These are phyloP conservation scores for Fusarium sororula DNA, from an alignment of 2,329 filamentous ascomycete species.

Conservation along the genomic window DNA sequence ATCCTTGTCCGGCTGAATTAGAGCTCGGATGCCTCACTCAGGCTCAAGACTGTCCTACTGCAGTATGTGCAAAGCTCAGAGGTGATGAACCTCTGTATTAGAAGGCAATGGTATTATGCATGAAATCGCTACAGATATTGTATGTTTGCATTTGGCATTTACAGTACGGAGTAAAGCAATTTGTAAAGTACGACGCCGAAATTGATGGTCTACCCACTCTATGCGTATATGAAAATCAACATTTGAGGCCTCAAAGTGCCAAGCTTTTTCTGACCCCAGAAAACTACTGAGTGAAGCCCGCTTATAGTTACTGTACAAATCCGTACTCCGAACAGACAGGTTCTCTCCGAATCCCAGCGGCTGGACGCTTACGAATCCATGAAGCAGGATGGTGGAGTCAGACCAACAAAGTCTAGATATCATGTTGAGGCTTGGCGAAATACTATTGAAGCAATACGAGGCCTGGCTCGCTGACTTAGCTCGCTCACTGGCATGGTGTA, in stretches of 20 bases:
- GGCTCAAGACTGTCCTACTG: neutral
- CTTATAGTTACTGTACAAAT: slow-evolving; percentile 3
- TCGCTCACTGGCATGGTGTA: slow-evolving; percentile 15
- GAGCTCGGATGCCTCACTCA: slow-evolving; percentile 9
- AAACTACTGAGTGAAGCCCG: slow-evolving; percentile 9
- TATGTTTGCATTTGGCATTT: neutral
- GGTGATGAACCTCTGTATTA: neutral
- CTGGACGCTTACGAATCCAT: slow-evolving; percentile 18
- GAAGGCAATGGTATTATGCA: neutral
- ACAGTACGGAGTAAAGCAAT: neutral
- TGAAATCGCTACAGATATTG: neutral
- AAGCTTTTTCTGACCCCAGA: slow-evolving; percentile 15
- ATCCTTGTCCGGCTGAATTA: slow-evolving; percentile 24
- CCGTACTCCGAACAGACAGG: neutral
- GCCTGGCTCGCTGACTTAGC: slow-evolving; percentile 8
- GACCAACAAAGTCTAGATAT: slow-evolving; percentile 6
- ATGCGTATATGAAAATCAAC: neutral
- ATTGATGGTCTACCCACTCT: neutral
- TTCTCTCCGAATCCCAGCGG: neutral
- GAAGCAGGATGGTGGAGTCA: slow-evolving; percentile 22
- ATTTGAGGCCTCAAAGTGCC: slow-evolving; percentile 8
- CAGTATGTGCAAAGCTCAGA: neutral
- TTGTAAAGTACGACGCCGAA: neutral
- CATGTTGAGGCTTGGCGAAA: slow-evolving; percentile 31
- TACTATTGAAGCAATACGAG: slow-evolving; percentile 27